These are phyloP conservation scores for Syzygium oleosum DNA, from an alignment of 345 rosid genomes.

Conservation along the genomic window DNA sequence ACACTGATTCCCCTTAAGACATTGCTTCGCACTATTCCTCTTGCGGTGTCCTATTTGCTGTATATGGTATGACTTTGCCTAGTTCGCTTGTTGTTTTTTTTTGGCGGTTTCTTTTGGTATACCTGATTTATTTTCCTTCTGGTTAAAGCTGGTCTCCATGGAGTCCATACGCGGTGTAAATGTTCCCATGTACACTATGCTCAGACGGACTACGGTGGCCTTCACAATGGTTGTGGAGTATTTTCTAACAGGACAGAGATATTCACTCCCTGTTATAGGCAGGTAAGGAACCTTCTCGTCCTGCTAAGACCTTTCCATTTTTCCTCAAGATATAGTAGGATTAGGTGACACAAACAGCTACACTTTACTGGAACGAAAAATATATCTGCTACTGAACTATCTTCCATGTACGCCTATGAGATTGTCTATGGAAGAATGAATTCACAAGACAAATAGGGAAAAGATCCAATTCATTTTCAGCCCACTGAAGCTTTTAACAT, in stretches of 20 bases:
- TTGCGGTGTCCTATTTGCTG: slow-evolving; percentile 65
- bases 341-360: background rate
- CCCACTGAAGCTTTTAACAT: background rate
- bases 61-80: slow-evolving; percentile 65
- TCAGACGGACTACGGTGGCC: slow-evolving; percentile 89
- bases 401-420: background rate
- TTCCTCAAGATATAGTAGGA: background rate
- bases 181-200: slow-evolving; percentile 99
- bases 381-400: background rate
- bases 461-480: background rate
- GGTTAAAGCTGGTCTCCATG: slow-evolving; percentile 76
- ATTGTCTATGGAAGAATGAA: background rate
- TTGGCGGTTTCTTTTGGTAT: background rate
- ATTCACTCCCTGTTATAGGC: slow-evolving; percentile 60
- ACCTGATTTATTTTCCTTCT: slow-evolving; percentile 11
- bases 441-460: background rate
- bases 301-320: background rate
- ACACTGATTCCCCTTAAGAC: slow-evolving; percentile 58
- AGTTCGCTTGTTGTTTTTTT: background rate
- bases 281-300: slow-evolving; percentile 26
- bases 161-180: slow-evolving; percentile 95
- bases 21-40: slow-evolving; percentile 65
- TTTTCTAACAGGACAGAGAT: slow-evolving; percentile 69
- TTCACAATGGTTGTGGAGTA: slow-evolving; percentile 93
- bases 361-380: background rate